phyloP scores from a whole-genome alignment of 257 asterid species.

The Craterostigma plantagineum region DNA sequence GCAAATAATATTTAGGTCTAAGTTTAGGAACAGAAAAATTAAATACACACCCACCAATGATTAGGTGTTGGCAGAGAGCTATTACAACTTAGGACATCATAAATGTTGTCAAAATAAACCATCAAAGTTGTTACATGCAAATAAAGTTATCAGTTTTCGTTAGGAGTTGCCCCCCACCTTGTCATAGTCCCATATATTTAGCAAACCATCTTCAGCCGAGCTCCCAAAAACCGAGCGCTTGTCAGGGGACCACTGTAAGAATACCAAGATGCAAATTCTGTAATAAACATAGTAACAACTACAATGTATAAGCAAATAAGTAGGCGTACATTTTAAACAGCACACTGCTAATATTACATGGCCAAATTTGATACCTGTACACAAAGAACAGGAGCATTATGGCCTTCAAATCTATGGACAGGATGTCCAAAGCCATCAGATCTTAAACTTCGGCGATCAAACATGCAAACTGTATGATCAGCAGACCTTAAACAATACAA shows the following conservation, averaged over 20 bases:
- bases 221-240: conserved; percentile 84
- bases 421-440: conserved; percentile 56
- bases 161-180: conserved; percentile 56
- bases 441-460: conserved; percentile 78
- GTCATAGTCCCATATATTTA: conserved; percentile 87
- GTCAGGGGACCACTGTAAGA: conserved; percentile 87
- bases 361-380: conserved; percentile 55
- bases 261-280: background rate
- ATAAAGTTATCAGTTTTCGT: background rate
- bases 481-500: conserved; percentile 53
- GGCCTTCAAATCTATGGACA: conserved; percentile 74
- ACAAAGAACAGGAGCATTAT: conserved; percentile 78
- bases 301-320: background rate
- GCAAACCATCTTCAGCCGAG: conserved; percentile 86
- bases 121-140: background rate
- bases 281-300: conserved; percentile 27
- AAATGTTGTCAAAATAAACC: no score
- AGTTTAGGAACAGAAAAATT: background rate
- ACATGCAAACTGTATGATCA: conserved; percentile 77
- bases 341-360: conserved; percentile 31
- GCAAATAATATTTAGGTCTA: conserved; percentile 37
- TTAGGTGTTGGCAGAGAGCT: no score
- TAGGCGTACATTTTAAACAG: conserved; percentile 8
- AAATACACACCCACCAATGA: background rate
- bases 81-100: no score